A percentile compares a stretch with the other conserved stretches of the same genome.
These are phyloP conservation scores for Fusarium camptoceras DNA, from an alignment of 2,329 filamentous ascomycete genomes.

Conservation along the genomic window DNA sequence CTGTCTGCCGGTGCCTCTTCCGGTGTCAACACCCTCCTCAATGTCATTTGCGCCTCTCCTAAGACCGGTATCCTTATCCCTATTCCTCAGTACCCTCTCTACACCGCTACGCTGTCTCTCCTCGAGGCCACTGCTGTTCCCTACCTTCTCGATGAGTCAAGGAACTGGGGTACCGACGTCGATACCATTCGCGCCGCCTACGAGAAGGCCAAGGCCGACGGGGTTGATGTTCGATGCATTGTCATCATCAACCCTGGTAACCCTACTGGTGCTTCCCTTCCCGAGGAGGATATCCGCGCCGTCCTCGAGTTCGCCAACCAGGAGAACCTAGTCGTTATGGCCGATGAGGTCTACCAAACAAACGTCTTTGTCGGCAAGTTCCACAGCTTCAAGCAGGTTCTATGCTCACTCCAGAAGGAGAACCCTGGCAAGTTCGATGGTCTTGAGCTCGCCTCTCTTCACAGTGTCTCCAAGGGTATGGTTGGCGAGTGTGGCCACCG, in stretches of 20 bases:
- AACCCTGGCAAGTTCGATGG: slow-evolving; percentile 80
- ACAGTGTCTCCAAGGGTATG: slow-evolving; percentile 98
- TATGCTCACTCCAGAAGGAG: slow-evolving; percentile 83
- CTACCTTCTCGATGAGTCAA: slow-evolving; percentile 90
- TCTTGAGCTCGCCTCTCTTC: slow-evolving; percentile 90
- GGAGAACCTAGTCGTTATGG: slow-evolving; percentile 88
- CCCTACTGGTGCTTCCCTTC: slow-evolving; percentile 89
- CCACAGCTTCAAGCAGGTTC: slow-evolving; percentile 91
- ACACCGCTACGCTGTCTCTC: slow-evolving; percentile 90
- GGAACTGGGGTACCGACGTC: slow-evolving; percentile 89
- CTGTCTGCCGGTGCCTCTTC: slow-evolving; percentile 92
- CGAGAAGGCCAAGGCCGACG: slow-evolving; percentile 78
- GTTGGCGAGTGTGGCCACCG: slow-evolving; percentile 98
- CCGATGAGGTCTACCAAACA: slow-evolving; percentile 99
- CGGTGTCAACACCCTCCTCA: slow-evolving; percentile 92
- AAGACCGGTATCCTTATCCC: slow-evolving; percentile 89
- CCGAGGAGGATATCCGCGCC: slow-evolving; percentile 80
- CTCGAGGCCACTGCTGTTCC: slow-evolving; percentile 89
- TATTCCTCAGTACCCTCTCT: slow-evolving; percentile 97
- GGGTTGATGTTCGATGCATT: slow-evolving; percentile 89
- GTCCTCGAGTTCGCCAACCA: slow-evolving; percentile 90
- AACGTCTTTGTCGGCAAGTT: slow-evolving; percentile 97
- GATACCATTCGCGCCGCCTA: slow-evolving; percentile 80
- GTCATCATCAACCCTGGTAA: slow-evolving; percentile 99
- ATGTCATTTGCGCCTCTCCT: slow-evolving; percentile 83